phyloP scores from a whole-genome alignment of 2,329 filamentous ascomycete species.

The Colletotrichum sojae region DNA sequence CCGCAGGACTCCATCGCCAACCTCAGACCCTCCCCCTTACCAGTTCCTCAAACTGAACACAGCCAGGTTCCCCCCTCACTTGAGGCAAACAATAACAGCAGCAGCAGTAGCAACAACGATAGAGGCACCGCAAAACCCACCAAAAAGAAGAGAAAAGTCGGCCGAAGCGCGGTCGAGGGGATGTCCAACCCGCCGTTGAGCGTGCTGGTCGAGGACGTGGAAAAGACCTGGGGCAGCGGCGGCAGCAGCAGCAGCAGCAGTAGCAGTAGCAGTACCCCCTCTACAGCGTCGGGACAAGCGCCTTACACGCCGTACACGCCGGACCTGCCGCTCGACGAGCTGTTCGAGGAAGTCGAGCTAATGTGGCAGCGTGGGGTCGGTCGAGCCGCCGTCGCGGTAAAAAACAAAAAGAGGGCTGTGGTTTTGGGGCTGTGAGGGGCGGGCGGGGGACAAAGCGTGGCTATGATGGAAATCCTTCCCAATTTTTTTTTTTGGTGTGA shows the following conservation, averaged over 20 bases:
- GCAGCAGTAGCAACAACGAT: not conserved
- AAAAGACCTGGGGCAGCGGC: conserved; percentile 1
- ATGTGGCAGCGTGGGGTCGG: conserved; percentile 32
- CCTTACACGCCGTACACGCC: not conserved
- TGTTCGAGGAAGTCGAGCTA: conserved; percentile 39
- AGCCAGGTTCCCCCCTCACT: not conserved
- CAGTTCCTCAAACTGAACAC: not conserved
- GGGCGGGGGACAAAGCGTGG: too few species aligned
- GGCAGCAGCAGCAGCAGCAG: not conserved
- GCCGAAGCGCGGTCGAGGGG: not conserved
- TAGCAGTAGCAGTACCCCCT: too few species aligned
- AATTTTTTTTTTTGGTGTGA: too few species aligned
- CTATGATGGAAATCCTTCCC: too few species aligned
- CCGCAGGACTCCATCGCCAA: not conserved
- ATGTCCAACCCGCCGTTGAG: conserved; percentile 7
- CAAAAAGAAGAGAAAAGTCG: too few species aligned
- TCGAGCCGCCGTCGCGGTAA: not conserved
- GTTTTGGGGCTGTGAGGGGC: not conserved
- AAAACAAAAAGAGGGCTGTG: too few species aligned
- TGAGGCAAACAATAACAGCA: not conserved
- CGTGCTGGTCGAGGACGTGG: conserved; percentile 15
- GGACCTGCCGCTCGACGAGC: conserved; percentile 26
- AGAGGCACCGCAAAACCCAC: not conserved
- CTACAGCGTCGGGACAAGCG: too few species aligned
- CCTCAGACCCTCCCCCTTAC: conserved; percentile 2